Evolutionary conservation across 768 basidiomycete genomes (phyloP).

Genomic region (Pleurotus sapidus): DNA sequence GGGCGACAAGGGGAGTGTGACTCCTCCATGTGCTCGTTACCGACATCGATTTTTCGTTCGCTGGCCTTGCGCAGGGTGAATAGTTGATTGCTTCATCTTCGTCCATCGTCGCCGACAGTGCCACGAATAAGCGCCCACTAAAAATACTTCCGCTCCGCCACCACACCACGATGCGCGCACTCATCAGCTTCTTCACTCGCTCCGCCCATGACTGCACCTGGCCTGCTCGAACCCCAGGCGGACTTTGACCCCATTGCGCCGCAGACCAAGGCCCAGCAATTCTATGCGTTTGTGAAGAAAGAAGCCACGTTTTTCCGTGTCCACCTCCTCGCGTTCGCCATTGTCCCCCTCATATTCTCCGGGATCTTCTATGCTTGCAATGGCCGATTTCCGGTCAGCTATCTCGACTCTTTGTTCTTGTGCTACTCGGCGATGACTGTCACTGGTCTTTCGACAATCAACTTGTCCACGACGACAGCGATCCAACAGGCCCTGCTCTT

Average conservation of each 20-base stretch:
- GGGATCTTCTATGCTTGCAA: constrained; percentile 68
- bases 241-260: neutral
- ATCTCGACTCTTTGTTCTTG: constrained; percentile 58
- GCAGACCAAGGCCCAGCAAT: neutral
- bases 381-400: constrained; percentile 46
- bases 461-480: constrained; percentile 44
- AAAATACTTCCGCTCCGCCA: no score
- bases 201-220: no score
- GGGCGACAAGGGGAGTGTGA: no score
- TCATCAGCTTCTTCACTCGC: no score
- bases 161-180: no score
- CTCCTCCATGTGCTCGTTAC: no score
- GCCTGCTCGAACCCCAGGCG: no score
- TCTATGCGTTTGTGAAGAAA: neutral
- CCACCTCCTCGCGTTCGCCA: constrained; percentile 46
- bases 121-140: no score
- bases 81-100: no score
- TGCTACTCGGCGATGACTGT: constrained; percentile 59
- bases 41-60: no score
- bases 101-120: no score
- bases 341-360: constrained; percentile 58
- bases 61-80: no score
- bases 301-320: constrained; percentile 51
- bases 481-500: constrained; percentile 52
- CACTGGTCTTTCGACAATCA: constrained; percentile 44